These are phyloP conservation scores for Thelonectria discophora DNA, from an alignment of 2,329 filamentous ascomycete species.

Conservation along the genomic window DNA sequence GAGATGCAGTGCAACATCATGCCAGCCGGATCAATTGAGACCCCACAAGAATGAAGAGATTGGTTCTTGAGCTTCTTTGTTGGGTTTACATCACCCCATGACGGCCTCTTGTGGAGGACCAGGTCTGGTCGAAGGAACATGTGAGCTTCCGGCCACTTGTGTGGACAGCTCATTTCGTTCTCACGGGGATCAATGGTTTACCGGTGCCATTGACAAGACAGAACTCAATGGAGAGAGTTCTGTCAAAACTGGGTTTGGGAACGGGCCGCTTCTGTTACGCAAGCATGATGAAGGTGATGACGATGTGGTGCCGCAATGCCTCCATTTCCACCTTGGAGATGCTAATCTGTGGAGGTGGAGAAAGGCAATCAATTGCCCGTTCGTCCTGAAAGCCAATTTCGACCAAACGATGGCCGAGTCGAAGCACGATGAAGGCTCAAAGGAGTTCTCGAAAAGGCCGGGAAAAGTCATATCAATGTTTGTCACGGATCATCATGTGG, in stretches of 20 bases:
- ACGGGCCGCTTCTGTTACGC: slow-evolving; percentile 5
- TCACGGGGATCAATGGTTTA: too few relatives aligned
- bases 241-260: not conserved
- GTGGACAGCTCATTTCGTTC: too few relatives aligned
- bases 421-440: not conserved
- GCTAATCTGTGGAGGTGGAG: not conserved
- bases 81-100: slow-evolving; percentile 8
- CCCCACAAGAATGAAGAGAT: slow-evolving; percentile 1
- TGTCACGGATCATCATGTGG: slow-evolving; percentile 17
- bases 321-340: slow-evolving; percentile 10
- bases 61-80: not conserved
- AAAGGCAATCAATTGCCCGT: slow-evolving; percentile 4
- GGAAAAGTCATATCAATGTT: slow-evolving; percentile 2
- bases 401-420: slow-evolving; percentile 10
- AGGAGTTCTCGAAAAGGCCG: slow-evolving; percentile 1
- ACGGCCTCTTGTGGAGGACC: not conserved
- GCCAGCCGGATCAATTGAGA: slow-evolving; percentile 8
- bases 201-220: too few relatives aligned
- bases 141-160: not conserved
- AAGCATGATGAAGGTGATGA: not conserved
- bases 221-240: not conserved
- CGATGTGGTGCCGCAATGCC: not conserved
- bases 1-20: slow-evolving; percentile 16
- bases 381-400: not conserved
- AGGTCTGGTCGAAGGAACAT: not conserved